phyloP scores from a whole-genome alignment of 495 filamentous ascomycete species.

The Thozetella sp. region DNA sequence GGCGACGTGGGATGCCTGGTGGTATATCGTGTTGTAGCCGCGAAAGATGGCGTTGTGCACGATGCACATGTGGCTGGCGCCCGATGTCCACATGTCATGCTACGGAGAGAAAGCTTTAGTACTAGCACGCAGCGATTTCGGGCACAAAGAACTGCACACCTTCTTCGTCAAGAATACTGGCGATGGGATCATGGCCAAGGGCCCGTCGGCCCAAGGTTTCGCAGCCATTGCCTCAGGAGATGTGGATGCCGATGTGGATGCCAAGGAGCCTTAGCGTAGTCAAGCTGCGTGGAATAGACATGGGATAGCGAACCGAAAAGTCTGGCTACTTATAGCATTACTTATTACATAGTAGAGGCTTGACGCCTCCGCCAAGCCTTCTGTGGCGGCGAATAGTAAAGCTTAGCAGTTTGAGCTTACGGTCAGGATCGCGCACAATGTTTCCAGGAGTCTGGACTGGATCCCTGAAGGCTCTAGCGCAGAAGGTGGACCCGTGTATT shows the following conservation, averaged over 20 bases:
- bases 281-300: no score
- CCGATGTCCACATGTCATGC: conserved; percentile 11
- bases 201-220: neutral
- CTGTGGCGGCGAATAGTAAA: no score
- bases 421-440: no score
- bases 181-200: neutral
- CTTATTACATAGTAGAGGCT: no score
- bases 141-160: neutral
- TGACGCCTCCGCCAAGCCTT: no score
- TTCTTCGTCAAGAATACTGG: neutral
- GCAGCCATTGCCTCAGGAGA: neutral
- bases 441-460: no score
- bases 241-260: neutral
- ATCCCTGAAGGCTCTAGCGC: no score
- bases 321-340: no score
- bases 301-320: no score
- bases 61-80: conserved; percentile 16
- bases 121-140: neutral
- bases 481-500: no score
- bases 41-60: conserved; percentile 26
- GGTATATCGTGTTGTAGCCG: conserved; percentile 29
- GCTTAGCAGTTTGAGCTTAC: no score
- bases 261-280: no score
- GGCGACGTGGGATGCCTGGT: conserved; percentile 20
- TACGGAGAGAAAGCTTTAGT: neutral